phyloP scores from a whole-genome alignment of 495 filamentous ascomycete genomes.

The Aspergillus mulundensis region DNA sequence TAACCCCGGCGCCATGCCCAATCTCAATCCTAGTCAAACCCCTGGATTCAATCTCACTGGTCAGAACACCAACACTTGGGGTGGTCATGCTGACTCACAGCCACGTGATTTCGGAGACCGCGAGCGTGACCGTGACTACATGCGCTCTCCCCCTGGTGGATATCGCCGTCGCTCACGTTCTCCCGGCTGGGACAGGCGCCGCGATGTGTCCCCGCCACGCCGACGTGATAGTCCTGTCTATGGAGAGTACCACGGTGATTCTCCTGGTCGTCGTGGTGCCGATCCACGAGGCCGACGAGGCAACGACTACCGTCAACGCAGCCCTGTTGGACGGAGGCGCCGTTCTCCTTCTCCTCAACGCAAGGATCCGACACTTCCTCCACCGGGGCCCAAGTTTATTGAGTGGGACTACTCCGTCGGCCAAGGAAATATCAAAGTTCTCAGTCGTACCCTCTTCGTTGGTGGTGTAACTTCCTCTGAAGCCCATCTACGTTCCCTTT shows the following conservation, averaged over 20 bases:
- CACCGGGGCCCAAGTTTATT: conserved; percentile 69
- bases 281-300: conserved; percentile 56
- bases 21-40: conserved; percentile 27
- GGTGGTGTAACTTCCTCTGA: conserved; percentile 92
- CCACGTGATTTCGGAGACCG: conserved; percentile 61
- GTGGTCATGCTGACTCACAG: conserved; percentile 32
- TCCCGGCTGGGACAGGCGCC: conserved; percentile 64
- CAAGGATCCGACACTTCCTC: conserved; percentile 50
- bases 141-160: conserved; percentile 54
- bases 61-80: conserved; percentile 36
- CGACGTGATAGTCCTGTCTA: conserved; percentile 70
- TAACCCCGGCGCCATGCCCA: conserved; percentile 28
- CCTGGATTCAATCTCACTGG: conserved; percentile 34
- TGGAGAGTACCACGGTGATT: conserved; percentile 60
- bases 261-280: conserved; percentile 55
- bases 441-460: conserved; percentile 93
- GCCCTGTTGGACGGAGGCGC: conserved; percentile 60
- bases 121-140: conserved; percentile 51
- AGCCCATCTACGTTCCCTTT: conserved; percentile 70
- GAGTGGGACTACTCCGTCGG: conserved; percentile 73
- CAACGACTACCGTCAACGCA: conserved; percentile 79
- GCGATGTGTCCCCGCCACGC: conserved; percentile 53
- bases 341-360: conserved; percentile 54
- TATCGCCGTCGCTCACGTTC: conserved; percentile 75
- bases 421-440: conserved; percentile 77